Base-by-base conservation (phyloP, 768 basidiomycete species). In the Tubosaeta sp. region DNA sequence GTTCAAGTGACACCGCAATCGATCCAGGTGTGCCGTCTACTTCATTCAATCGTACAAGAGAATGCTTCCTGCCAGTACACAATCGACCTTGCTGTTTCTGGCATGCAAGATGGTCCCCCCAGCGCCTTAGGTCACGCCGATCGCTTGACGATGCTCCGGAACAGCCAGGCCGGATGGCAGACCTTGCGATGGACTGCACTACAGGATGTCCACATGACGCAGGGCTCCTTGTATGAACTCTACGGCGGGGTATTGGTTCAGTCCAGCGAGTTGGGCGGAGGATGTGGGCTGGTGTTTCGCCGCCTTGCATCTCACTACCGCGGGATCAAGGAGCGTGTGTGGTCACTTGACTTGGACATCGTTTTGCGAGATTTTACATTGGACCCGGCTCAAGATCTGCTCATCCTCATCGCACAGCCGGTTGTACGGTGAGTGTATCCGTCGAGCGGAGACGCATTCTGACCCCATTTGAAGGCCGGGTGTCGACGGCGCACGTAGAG, bases 301-400 rank as follows among this genome's bases (percentile, higher is more conserved):
- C 74, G 74, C 46, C 72, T 84, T 11, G 79, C 82, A 16, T 83
- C 82, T 9, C 59, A 60, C 26, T 64, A 70, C 44, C 76, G 80
- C 22, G 68, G 63, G n/a, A 80, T 84, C 52, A 58, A 74, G 46
- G 71, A 74, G 44, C 68, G 67, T 34, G 58, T 66, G 14, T 84
- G 83, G 82, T 62, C 64, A 6, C 52, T 79, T 16, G 61, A 68
- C 19, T 32, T 71, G 50, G 69, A 68, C 5, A 56, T 78, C 33
- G 33, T 54, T 14, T 59, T 83, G 12, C 74, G 78, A n/a, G 83
- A 85, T 58, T 83, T 84, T 56, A 74, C 72, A 7, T 76, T 88
- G 72, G 86, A 88, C 61, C 81, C 83, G 16, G 75, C 80, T 22
- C 85, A 85, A 59, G 80, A 87, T 62, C 72, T 88, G 31, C 71